Conservation (phyloP, 495 filamentous ascomycete genomes). For the Tuber umbilicatum region DNA sequence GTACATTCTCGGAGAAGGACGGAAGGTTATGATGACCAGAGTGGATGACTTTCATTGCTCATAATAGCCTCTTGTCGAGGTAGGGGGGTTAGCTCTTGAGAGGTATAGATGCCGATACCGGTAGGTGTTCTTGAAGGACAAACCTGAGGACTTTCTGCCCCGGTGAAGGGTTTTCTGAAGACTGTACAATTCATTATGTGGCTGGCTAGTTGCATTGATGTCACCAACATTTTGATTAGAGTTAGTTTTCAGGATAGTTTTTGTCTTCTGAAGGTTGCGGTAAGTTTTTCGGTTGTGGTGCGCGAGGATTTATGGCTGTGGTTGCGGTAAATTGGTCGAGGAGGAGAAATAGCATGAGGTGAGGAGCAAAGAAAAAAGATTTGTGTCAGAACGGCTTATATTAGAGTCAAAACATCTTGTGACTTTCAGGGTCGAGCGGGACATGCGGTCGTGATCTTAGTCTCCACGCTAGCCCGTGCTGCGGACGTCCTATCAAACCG, state of each 20-base stretch:
- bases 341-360: background rate
- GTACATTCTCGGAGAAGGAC: conserved; percentile 33
- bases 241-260: background rate
- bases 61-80: conserved; percentile 21
- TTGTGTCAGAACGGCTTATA: background rate
- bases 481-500: too few relatives aligned
- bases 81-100: conserved; percentile 8
- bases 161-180: conserved; percentile 33
- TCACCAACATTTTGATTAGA: conserved; percentile 24
- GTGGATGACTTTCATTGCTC: conserved; percentile 23
- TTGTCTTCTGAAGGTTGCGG: background rate
- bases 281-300: background rate
- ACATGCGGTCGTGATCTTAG: too few relatives aligned
- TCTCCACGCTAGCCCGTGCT: too few relatives aligned
- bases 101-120: background rate
- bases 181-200: conserved; percentile 36
- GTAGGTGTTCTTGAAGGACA: conserved; percentile 7
- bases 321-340: background rate
- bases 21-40: conserved; percentile 28
- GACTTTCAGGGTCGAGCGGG: background rate
- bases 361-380: background rate
- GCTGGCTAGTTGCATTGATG: conserved; percentile 33
- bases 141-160: conserved; percentile 31
- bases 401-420: background rate
- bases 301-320: background rate